Evolutionary conservation across 1,139 yeast species (phyloP).

Genomic region (Taphrina communis): DNA sequence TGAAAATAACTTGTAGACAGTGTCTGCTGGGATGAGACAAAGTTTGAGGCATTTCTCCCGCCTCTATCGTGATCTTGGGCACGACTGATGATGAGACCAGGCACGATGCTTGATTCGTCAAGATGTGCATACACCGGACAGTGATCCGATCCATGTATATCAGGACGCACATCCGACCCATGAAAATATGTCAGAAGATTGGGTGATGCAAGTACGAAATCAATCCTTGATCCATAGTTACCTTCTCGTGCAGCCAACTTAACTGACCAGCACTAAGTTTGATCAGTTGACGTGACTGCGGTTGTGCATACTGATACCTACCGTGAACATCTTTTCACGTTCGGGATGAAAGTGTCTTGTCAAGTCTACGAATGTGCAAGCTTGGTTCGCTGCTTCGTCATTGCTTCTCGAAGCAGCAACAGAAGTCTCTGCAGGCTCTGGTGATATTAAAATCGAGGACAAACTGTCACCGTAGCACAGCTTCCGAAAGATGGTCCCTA

Average conservation of each 20-base stretch:
- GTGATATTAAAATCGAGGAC: too few species aligned
- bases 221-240: conserved; percentile 75
- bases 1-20: conserved; percentile 44
- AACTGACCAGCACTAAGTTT: conserved; percentile 68
- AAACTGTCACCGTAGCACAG: conserved; percentile 3
- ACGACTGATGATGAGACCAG: neutral
- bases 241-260: conserved; percentile 65
- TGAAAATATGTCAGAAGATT: conserved; percentile 52
- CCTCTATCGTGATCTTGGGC: neutral
- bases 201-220: conserved; percentile 65
- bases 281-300: neutral
- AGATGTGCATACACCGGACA: conserved; percentile 87
- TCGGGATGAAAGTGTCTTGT: conserved; percentile 66
- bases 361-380: conserved; percentile 62
- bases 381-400: conserved; percentile 45
- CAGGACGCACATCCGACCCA: conserved; percentile 70
- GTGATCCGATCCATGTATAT: conserved; percentile 85
- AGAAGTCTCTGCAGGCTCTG: neutral
- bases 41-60: conserved; percentile 21
- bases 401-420: conserved; percentile 3
- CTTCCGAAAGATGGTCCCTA: conserved; percentile 18
- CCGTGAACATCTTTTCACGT: conserved; percentile 71
- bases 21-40: conserved; percentile 45
- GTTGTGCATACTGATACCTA: neutral
- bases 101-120: conserved; percentile 45